These are phyloP conservation scores for Saccharomycopsis fodiens DNA, from an alignment of 805 yeast species.

Conservation along the genomic window DNA sequence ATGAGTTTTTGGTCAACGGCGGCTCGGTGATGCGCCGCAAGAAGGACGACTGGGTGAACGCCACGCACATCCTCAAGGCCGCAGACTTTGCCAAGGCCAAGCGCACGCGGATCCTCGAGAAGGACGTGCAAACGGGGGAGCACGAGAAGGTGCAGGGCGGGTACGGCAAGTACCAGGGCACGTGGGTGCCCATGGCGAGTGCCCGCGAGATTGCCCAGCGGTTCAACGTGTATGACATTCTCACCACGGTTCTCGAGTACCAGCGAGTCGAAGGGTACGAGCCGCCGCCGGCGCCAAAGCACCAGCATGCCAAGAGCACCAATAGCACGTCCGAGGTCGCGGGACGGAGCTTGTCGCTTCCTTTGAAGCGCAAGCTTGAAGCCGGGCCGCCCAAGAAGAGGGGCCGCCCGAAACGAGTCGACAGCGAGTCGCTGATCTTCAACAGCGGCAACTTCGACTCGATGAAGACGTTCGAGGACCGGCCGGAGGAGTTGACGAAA, in stretches of 20 bases:
- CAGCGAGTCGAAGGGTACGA: slow-evolving; percentile 40
- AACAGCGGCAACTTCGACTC: slow-evolving; percentile 7
- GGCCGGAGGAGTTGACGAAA: slow-evolving; percentile 3
- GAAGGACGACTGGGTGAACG: slow-evolving; percentile 80
- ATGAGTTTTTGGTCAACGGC: slow-evolving; percentile 59
- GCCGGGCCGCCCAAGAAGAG: slow-evolving; percentile 22
- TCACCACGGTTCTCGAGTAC: slow-evolving; percentile 62
- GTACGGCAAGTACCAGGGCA: slow-evolving; percentile 93
- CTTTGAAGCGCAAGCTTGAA: slow-evolving; percentile 19
- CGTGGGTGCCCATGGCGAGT: slow-evolving; percentile 84
- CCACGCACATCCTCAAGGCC: slow-evolving; percentile 89
- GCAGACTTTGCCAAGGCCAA: slow-evolving; percentile 93
- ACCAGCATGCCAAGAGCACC: slow-evolving; percentile 15
- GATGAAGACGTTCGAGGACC: slow-evolving; percentile 15
- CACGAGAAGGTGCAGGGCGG: slow-evolving; percentile 98
- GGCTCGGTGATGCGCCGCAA: slow-evolving; percentile 76
- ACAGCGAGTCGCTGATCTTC: background rate
- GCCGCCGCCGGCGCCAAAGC: slow-evolving; percentile 55
- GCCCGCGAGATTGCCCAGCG: slow-evolving; percentile 63
- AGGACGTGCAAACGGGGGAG: slow-evolving; percentile 81
- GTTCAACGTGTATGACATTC: slow-evolving; percentile 52
- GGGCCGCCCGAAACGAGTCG: slow-evolving; percentile 24
- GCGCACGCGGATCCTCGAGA: slow-evolving; percentile 83
- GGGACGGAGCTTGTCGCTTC: slow-evolving; percentile 7
- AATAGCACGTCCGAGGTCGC: slow-evolving; percentile 11